Percentiles rank a stretch among this genome's conserved stretches.
Conservation (phyloP, 1,139 yeast genomes). For the Blastobotrys buckinghamii region DNA sequence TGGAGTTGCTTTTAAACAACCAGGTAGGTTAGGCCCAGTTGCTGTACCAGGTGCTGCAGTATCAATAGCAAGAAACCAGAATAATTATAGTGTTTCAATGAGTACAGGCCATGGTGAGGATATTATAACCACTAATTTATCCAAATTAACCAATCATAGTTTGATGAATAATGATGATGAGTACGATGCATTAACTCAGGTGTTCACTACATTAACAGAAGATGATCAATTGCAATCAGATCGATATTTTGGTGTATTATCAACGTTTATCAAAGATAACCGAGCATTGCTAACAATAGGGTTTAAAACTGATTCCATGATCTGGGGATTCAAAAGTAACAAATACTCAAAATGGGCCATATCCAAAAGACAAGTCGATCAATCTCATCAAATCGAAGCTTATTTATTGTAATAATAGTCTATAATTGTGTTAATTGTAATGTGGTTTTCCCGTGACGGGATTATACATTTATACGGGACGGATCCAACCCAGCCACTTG, state of each 20-base stretch:
- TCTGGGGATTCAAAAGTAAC: conserved; percentile 14
- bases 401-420: background rate
- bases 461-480: too few species aligned
- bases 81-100: background rate
- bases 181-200: conserved; percentile 1
- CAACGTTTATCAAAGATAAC: conserved; percentile 1
- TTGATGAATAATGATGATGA: conserved; percentile 9
- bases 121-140: conserved; percentile 27
- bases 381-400: background rate
- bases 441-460: too few species aligned
- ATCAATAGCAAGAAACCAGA: conserved; percentile 10
- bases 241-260: conserved; percentile 23
- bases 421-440: too few species aligned
- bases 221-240: conserved; percentile 17
- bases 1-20: conserved; percentile 33
- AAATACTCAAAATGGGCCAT: background rate
- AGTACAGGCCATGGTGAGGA: conserved; percentile 36
- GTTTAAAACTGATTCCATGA: conserved; percentile 26
- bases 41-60: conserved; percentile 34
- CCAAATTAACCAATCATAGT: conserved; percentile 15
- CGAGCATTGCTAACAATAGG: conserved; percentile 16
- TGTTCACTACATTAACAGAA: background rate
- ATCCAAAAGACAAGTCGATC: background rate
- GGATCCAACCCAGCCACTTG: too few species aligned
- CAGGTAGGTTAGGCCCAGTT: conserved; percentile 40